Conservation (phyloP, 768 basidiomycete genomes). For the Tylopilus rubrobrunneus region DNA sequence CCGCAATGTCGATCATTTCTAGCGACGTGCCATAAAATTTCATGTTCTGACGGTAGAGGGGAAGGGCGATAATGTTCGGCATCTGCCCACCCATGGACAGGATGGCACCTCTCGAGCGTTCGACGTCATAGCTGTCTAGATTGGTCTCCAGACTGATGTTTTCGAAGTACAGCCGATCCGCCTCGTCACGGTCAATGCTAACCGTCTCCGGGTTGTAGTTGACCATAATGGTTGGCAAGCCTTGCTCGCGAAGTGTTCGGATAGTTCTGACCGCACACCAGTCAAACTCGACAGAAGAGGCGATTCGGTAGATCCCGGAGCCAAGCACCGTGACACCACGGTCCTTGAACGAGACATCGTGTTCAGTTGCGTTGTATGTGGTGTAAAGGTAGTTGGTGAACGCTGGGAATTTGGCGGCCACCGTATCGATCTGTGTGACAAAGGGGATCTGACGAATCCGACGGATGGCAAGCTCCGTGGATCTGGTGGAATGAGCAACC, state of each 20-base stretch:
- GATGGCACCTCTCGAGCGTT: slow-evolving; percentile 65
- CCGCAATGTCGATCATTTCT: slow-evolving; percentile 99
- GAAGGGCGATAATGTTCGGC: slow-evolving; percentile 96
- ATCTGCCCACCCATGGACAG: slow-evolving; percentile 98
- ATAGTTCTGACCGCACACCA: slow-evolving; percentile 89
- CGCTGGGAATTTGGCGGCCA: slow-evolving; percentile 98
- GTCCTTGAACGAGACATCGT: slow-evolving; percentile 87
- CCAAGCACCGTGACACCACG: slow-evolving; percentile 96
- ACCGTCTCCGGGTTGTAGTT: slow-evolving; percentile 99
- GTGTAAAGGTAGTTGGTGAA: slow-evolving; percentile 99
- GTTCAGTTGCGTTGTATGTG: slow-evolving; percentile 94
- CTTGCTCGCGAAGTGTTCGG: slow-evolving; percentile 72
- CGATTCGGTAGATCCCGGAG: slow-evolving; percentile 97
- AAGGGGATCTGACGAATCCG: slow-evolving; percentile 84
- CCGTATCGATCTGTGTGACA: slow-evolving; percentile 98
- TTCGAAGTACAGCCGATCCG: slow-evolving; percentile 97
- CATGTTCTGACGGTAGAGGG: slow-evolving; percentile 93
- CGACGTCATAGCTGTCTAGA: slow-evolving; percentile 87
- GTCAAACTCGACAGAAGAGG: slow-evolving; percentile 98
- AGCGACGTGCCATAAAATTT: slow-evolving; percentile 98
- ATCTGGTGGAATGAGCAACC: slow-evolving; percentile 72
- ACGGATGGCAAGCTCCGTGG: slow-evolving; percentile 92
- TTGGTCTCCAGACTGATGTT: slow-evolving; percentile 97
- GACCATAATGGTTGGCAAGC: slow-evolving; percentile 95
- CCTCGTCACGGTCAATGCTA: slow-evolving; percentile 98